A percentile compares a stretch with the other conserved stretches of the same genome.
Conservation (phyloP, 768 basidiomycete genomes). For the Amanita rimosa region DNA sequence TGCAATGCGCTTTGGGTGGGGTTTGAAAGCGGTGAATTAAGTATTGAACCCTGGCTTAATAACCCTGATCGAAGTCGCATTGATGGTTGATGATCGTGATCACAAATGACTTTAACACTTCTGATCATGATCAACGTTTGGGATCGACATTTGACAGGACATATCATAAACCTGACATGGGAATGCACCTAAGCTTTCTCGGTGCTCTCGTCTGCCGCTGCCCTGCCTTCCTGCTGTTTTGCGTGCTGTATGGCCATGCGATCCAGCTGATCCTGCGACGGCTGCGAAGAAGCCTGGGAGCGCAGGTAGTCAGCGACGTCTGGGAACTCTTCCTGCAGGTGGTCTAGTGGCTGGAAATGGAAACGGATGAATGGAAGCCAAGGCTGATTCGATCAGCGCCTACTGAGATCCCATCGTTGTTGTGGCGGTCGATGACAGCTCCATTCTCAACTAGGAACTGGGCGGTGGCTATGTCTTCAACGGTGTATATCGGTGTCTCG, state of each 20-base stretch:
- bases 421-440: conserved; percentile 48
- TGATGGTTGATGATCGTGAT: conserved; percentile 12
- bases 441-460: conserved; percentile 71
- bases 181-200: conserved; percentile 13
- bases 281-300: conserved; percentile 17
- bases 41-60: conserved; percentile 3
- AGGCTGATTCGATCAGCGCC: conserved; percentile 16
- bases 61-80: conserved; percentile 7
- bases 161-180: conserved; percentile 6
- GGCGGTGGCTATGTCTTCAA: conserved; percentile 73
- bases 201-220: no score
- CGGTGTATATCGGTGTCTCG: conserved; percentile 87
- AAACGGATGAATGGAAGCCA: not conserved
- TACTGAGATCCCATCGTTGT: conserved; percentile 70
- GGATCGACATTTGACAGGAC: conserved; percentile 13
- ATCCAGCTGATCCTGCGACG: conserved; percentile 61
- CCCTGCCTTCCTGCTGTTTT: conserved; percentile 36
- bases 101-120: conserved; percentile 12
- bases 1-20: no score
- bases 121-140: conserved; percentile 19
- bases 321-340: conserved; percentile 8
- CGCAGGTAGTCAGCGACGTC: conserved; percentile 6
- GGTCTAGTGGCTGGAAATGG: conserved; percentile 39
- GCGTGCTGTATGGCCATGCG: conserved; percentile 47
- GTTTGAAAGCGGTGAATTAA: no score